Conservation (phyloP, 371 early-diverging fungal genomes). For the Actinomortierella ambigua region DNA sequence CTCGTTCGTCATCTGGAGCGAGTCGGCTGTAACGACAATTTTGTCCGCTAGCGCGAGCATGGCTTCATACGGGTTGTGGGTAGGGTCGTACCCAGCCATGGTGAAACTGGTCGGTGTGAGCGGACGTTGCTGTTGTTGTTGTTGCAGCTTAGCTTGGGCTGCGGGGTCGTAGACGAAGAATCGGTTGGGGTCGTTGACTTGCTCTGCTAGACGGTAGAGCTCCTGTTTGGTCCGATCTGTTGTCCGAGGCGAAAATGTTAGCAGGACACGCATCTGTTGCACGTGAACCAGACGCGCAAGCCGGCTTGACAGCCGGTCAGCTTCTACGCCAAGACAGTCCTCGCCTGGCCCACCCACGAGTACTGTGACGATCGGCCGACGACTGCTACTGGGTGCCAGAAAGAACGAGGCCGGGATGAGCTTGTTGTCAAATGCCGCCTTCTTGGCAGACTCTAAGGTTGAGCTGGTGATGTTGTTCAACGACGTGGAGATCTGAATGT, state of each 20-base stretch:
- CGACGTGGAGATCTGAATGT: conserved; percentile 32
- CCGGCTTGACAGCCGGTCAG: conserved; percentile 28
- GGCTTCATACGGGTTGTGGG: conserved; percentile 16
- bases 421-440: conserved; percentile 7
- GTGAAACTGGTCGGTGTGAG: too few relatives aligned
- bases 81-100: too few relatives aligned
- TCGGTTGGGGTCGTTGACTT: conserved; percentile 18
- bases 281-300: conserved; percentile 21
- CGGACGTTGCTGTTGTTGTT: too few relatives aligned
- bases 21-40: conserved; percentile 43
- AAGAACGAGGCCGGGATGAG: conserved; percentile 30
- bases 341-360: conserved; percentile 41
- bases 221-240: conserved; percentile 18
- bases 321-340: conserved; percentile 28
- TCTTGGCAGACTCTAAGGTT: conserved; percentile 11
- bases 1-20: conserved; percentile 42
- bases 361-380: conserved; percentile 13
- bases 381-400: not conserved
- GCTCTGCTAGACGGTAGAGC: conserved; percentile 5
- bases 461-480: conserved; percentile 27
- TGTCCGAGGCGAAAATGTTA: conserved; percentile 33
- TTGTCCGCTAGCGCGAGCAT: conserved; percentile 42
- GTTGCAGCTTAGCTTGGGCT: too few relatives aligned
- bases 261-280: conserved; percentile 28
- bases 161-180: conserved; percentile 36